A percentile compares a stretch with the other conserved stretches of the same genome.
Conservation (phyloP, 1,284 basidiomycete genomes). For the Moniliophthora roreri region DNA sequence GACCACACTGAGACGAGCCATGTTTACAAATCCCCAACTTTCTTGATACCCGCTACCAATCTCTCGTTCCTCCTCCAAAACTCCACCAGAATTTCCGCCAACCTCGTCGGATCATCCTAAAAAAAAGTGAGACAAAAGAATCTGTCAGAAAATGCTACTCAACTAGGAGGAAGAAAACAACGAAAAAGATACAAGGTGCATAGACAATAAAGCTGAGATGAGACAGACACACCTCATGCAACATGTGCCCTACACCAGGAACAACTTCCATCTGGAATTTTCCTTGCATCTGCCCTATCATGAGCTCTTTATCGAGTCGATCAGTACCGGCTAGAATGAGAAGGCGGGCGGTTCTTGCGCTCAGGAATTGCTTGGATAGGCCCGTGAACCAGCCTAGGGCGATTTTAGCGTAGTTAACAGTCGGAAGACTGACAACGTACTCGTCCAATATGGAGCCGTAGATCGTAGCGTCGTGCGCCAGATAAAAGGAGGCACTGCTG, state of each 20-base stretch:
- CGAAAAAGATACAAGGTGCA: conserved; percentile 2
- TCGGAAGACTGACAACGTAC: conserved; percentile 43
- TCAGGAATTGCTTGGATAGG: conserved; percentile 78
- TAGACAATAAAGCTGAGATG: conserved; percentile 2
- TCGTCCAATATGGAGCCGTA: conserved; percentile 89
- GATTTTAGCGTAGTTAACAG: not conserved
- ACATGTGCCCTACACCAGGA: conserved; percentile 84
- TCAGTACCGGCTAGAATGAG: conserved; percentile 93
- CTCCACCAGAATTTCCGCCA: conserved; percentile 81
- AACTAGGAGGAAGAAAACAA: conserved; percentile 8
- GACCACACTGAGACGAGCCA: not conserved
- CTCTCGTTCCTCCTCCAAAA: conserved; percentile 93
- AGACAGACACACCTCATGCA: conserved; percentile 76
- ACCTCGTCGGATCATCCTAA: conserved; percentile 80
- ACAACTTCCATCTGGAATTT: conserved; percentile 95
- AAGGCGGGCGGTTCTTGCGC: conserved; percentile 76
- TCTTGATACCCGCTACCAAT: conserved; percentile 72
- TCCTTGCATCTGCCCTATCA: conserved; percentile 99
- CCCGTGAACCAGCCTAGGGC: conserved; percentile 85
- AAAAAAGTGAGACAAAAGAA: conserved; percentile 1
- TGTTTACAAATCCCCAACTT: conserved; percentile 66
- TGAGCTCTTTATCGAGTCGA: conserved; percentile 87
- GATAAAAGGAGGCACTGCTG: conserved; percentile 40
- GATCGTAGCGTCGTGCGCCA: conserved; percentile 87
- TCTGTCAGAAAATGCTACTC: conserved; percentile 1